Percentiles rank a stretch among this genome's conserved stretches.
phyloP scores from a whole-genome alignment of 331 rosid genomes.

The Cydonia oblonga region DNA sequence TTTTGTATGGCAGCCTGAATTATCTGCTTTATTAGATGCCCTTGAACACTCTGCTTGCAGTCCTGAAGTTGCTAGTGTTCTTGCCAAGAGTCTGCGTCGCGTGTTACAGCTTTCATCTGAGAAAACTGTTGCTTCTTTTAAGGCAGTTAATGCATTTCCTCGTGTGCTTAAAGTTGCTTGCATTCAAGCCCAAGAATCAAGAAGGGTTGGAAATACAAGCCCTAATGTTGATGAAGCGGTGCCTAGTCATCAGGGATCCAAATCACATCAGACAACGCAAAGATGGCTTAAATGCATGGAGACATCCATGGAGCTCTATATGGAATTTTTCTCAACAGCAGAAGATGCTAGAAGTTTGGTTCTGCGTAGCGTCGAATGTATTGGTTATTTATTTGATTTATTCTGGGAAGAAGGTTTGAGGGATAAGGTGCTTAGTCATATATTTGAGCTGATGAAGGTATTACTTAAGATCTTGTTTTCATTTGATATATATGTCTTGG shows the following conservation, averaged over 20 bases:
- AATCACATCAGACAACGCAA: constrained; percentile 26
- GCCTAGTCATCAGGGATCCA: constrained; percentile 23
- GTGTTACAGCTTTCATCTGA: constrained; percentile 71
- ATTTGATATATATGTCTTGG: constrained; percentile 6
- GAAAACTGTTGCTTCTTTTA: constrained; percentile 69
- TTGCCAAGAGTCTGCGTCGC: constrained; percentile 57
- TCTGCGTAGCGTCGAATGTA: constrained; percentile 52
- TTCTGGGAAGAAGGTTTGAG: constrained; percentile 89
- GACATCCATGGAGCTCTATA: constrained; percentile 57
- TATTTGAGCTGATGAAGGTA: constrained; percentile 91
- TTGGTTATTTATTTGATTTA: constrained; percentile 74
- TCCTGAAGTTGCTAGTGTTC: constrained; percentile 56
- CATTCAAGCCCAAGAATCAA: constrained; percentile 71
- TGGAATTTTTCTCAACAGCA: constrained; percentile 44
- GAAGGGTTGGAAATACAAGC: constrained; percentile 29
- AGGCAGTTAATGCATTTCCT: constrained; percentile 59
- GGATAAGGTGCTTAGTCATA: constrained; percentile 54
- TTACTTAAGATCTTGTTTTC: not conserved
- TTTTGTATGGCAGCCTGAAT: constrained; percentile 53
- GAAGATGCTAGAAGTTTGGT: constrained; percentile 56
- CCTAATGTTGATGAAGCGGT: constrained; percentile 21
- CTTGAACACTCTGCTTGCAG: constrained; percentile 75
- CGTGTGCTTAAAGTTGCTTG: constrained; percentile 84
- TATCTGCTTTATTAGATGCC: constrained; percentile 74
- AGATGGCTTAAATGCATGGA: constrained; percentile 53